Evolutionary conservation across 2,329 filamentous ascomycete genomes (phyloP).

Genomic region (Dactylellina drechsleri): DNA sequence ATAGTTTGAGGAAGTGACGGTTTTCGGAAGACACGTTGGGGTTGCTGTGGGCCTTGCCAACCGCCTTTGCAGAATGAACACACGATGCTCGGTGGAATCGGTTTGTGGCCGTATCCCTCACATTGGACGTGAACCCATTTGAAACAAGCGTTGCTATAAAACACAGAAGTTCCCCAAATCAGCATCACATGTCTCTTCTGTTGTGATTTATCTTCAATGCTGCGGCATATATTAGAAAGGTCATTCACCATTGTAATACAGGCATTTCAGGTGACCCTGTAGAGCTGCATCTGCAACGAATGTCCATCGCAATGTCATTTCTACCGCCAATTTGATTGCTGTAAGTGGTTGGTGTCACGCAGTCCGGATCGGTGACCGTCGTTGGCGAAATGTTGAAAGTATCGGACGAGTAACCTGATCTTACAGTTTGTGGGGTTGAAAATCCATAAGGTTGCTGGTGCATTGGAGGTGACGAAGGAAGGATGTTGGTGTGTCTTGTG

Average conservation of each 20-base stretch:
- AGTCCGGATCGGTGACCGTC: slow-evolving; percentile 49
- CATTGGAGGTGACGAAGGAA: slow-evolving; percentile 46
- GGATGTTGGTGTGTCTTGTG: slow-evolving; percentile 42
- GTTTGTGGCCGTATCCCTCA: slow-evolving; percentile 56
- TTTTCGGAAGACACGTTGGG: slow-evolving; percentile 50
- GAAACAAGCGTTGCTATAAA: slow-evolving; percentile 57
- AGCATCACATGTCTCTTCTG: slow-evolving; percentile 32
- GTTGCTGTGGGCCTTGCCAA: slow-evolving; percentile 43
- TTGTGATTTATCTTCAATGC: slow-evolving; percentile 13
- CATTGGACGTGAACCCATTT: slow-evolving; percentile 58
- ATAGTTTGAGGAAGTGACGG: slow-evolving; percentile 46
- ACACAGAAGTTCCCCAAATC: slow-evolving; percentile 38
- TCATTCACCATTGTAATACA: slow-evolving; percentile 55
- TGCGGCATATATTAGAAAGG: slow-evolving; percentile 50
- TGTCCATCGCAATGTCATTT: slow-evolving; percentile 47
- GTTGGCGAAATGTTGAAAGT: slow-evolving; percentile 52
- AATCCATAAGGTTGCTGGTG: slow-evolving; percentile 39
- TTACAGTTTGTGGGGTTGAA: slow-evolving; percentile 45
- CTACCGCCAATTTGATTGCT: slow-evolving; percentile 17
- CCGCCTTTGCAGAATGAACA: slow-evolving; percentile 57
- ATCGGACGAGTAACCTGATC: slow-evolving; percentile 49
- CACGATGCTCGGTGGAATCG: slow-evolving; percentile 55
- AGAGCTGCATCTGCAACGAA: slow-evolving; percentile 46
- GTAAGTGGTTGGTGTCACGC: slow-evolving; percentile 43
- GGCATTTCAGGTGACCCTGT: slow-evolving; percentile 52